Base-by-base conservation (phyloP, 192 early-diverging fungal genomes). In the Chytriomyces confervae region DNA sequence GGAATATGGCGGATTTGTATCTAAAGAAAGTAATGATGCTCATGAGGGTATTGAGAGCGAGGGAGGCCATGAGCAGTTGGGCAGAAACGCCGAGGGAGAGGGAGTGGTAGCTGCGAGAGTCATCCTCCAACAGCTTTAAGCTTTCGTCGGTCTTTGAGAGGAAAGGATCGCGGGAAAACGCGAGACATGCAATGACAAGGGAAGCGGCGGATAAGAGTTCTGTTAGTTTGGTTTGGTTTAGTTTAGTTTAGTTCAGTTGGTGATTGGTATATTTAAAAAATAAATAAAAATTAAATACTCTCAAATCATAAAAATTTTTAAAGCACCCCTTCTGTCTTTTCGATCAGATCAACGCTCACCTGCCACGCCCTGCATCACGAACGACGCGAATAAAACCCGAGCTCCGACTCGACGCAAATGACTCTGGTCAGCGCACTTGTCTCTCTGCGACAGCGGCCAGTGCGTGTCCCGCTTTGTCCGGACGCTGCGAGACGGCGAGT, bases 11-110 rank as follows among this genome's bases (percentile, higher is more conserved):
- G 13, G 20, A 7, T 49, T 29, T 10, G 47, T 70, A 70, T 50
- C 69, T 47, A 50, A 49, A 23, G 50, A 70, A 70, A 13, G 69
- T 70, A 27, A 70, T n/a, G n/a, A 53, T 50, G 49, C 49, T 70
- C 51, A 70, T 70, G 69, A 70, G 47, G 16, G 45, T 18, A 43
- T 70, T 70, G 20, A 70, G 51, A 50, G n/a, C 7, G 11, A 45
- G 24, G 11, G 69, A 23, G 1, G 45, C 10, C n/a, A 70, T 51
- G 47, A 70, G 36, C 27, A 70, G 69, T 53, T 70, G 50, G 8
- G 69, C 23, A 7, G 50, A 53, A 11, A 51, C 27, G 20, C 45
- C 46, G 46, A 68, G 66, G 45, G 9, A n/a, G 44, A 68, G 44
- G 36, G 36, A 36, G 36, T 36, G 36, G 36, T 36, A 36, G 36